These are phyloP conservation scores for Fomes fomentarius DNA, from an alignment of 1,284 basidiomycete species.

Conservation along the genomic window DNA sequence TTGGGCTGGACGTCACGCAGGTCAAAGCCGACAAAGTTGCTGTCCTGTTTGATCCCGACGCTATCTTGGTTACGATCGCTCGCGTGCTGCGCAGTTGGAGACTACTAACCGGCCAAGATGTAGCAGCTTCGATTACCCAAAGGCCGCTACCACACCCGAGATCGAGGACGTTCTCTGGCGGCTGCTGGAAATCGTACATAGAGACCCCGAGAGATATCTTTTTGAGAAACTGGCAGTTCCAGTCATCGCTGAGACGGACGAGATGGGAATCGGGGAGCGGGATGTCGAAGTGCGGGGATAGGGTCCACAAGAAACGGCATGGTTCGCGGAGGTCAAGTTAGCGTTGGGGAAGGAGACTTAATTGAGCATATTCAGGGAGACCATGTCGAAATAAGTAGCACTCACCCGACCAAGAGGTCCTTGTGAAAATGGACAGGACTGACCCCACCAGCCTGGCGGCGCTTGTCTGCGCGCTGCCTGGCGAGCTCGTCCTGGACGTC, in stretches of 20 bases:
- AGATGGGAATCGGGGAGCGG: no score
- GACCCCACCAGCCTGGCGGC: constrained; percentile 49
- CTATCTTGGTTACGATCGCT: background rate
- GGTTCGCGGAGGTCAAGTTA: background rate
- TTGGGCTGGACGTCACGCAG: constrained; percentile 59
- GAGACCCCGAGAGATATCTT: constrained; percentile 52
- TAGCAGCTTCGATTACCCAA: constrained; percentile 71
- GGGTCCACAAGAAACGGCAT: no score
- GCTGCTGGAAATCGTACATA: constrained; percentile 52
- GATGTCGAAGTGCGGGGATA: no score
- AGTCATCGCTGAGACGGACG: constrained; percentile 57
- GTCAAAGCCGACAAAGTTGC: constrained; percentile 63
- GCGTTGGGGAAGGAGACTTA: background rate
- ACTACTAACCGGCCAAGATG: constrained; percentile 59
- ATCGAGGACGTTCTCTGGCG: constrained; percentile 63
- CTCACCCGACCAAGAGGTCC: constrained; percentile 58
- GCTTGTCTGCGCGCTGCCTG: constrained; percentile 42
- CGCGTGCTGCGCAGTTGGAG: constrained; percentile 2
- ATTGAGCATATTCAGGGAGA: constrained; percentile 5
- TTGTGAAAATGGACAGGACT: constrained; percentile 57
- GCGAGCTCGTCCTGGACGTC: constrained; percentile 51
- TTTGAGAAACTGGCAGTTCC: constrained; percentile 66
- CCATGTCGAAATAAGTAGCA: constrained; percentile 14
- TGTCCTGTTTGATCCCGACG: constrained; percentile 41
- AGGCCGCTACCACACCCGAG: constrained; percentile 83